Conservation (phyloP, 441 rosid species). For the Isatis lusitanica region DNA sequence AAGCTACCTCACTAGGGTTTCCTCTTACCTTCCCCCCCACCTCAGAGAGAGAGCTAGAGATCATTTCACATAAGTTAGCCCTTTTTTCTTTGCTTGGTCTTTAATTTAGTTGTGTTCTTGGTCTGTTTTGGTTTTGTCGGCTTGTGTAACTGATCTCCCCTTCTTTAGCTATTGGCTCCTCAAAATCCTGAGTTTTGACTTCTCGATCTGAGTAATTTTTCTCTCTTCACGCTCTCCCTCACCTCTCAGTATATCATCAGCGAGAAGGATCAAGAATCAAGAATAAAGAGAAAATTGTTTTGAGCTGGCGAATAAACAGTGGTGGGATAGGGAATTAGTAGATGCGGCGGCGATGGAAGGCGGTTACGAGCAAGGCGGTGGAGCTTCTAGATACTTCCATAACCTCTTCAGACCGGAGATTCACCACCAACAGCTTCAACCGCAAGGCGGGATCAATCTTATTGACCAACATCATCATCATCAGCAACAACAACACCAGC, state of each 20-base stretch:
- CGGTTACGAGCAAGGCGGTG: conserved; percentile 49
- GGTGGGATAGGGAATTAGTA: conserved; percentile 56
- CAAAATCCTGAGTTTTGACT: conserved; percentile 33
- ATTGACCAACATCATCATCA: conserved; percentile 27
- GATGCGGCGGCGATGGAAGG: conserved; percentile 56
- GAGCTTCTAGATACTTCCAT: conserved; percentile 50
- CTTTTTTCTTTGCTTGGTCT: conserved; percentile 20
- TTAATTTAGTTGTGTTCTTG: conserved; percentile 26
- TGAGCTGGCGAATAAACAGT: conserved; percentile 56
- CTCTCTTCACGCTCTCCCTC: conserved; percentile 6
- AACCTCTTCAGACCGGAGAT: conserved; percentile 55
- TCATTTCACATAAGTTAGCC: conserved; percentile 13
- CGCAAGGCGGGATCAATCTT: conserved; percentile 31
- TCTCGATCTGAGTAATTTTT: conserved; percentile 27
- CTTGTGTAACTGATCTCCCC: conserved; percentile 35
- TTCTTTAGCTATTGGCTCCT: conserved; percentile 30
- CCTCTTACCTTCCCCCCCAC: conserved; percentile 15
- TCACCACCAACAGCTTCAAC: conserved; percentile 43
- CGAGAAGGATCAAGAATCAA: conserved; percentile 12
- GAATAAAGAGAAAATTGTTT: conserved; percentile 15
- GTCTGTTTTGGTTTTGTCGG: conserved; percentile 33
- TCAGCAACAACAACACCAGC: conserved; percentile 23
- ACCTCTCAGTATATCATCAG: conserved; percentile 22
- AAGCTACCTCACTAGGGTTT: conserved; percentile 31
- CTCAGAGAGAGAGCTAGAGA: background rate